Evolutionary conservation across 805 yeast species (phyloP), one percentile per base, ranked within the genome.

Genomic region (Lachancea nothofagi): DNA sequence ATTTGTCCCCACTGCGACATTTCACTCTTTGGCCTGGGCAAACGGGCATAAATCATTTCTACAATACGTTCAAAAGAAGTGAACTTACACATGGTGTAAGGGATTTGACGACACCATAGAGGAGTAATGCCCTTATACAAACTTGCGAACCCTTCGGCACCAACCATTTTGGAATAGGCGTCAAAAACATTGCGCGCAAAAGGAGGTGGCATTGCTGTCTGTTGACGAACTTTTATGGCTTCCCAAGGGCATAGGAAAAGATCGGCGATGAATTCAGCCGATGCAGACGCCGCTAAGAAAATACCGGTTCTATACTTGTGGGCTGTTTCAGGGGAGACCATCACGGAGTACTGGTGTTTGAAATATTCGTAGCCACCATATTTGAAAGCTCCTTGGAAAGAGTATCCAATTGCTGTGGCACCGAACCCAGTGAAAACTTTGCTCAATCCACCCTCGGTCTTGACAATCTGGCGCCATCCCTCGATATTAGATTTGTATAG

Each of bases 11-110:
- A 50, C 30, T 79, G 64, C 9, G 85, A 68, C 71, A 84, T 86
- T 43, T 84, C 79, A 17, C 73, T 67, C 60, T 79, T 86, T 36
- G 83, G 77, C 54, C 75, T 77, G 33, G 96, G 88, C 51, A 90
- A 70, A 43, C 70, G 72, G 21, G 69, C 52, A 68, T 93, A 90
- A 57, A 90, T 89, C 36, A 67, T 62, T 55, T 81, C 87, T 23
- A 90, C 97, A 38, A 89, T 83, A 60, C 78, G 83, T 69, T 90
- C 98, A 67, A 93, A 90, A 19, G 95, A 75, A 7, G 97, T 90
- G 64, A 90, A 93, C 67, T 93, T 90, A 46, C 84, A 94, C 96
- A 90, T 89, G 20, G 97, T 90, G 70, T 90, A 90, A n/a, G 97
- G 98, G 54, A 90, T 83, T 67, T 90, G 98, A 70, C 97, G 82